A percentile compares a stretch with the other conserved stretches of the same genome.
Evolutionary conservation across 345 rosid species (phyloP).

Genomic region (Aegle marmelos): DNA sequence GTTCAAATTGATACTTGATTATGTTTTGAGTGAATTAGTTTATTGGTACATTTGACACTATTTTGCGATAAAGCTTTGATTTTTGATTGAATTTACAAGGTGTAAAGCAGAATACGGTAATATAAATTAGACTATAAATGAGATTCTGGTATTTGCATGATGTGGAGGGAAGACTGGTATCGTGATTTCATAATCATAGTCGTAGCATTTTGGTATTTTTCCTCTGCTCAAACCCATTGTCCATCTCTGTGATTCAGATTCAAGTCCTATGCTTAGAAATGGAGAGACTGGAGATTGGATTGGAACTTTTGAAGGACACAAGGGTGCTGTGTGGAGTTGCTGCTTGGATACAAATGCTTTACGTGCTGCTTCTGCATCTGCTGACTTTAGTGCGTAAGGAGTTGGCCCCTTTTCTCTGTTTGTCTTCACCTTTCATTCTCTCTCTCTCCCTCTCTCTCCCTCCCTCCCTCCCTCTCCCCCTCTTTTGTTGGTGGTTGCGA

Average conservation of each 20-base stretch:
- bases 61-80: not conserved
- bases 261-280: conserved; percentile 46
- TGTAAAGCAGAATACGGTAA: not conserved
- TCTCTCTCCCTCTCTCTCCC: too few species aligned
- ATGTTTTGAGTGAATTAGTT: not conserved
- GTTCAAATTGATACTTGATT: not conserved
- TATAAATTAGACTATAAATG: not conserved
- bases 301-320: conserved; percentile 51
- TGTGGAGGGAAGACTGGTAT: not conserved
- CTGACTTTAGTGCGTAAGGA: conserved; percentile 42
- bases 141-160: not conserved
- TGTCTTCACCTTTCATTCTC: not conserved
- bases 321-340: conserved; percentile 51
- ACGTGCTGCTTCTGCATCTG: conserved; percentile 45
- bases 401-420: not conserved
- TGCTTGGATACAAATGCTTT: conserved; percentile 41
- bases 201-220: not conserved
- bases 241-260: conserved; percentile 25
- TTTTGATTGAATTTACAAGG: not conserved
- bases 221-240: not conserved
- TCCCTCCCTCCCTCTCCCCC: accelerated
- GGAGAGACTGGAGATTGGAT: conserved; percentile 54
- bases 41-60: not conserved
- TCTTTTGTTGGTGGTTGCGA: not conserved
- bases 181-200: not conserved